A percentile compares a stretch with the other conserved stretches of the same genome.
These are phyloP conservation scores for Leccinum imitatum DNA, from an alignment of 768 basidiomycete genomes.

Conservation along the genomic window DNA sequence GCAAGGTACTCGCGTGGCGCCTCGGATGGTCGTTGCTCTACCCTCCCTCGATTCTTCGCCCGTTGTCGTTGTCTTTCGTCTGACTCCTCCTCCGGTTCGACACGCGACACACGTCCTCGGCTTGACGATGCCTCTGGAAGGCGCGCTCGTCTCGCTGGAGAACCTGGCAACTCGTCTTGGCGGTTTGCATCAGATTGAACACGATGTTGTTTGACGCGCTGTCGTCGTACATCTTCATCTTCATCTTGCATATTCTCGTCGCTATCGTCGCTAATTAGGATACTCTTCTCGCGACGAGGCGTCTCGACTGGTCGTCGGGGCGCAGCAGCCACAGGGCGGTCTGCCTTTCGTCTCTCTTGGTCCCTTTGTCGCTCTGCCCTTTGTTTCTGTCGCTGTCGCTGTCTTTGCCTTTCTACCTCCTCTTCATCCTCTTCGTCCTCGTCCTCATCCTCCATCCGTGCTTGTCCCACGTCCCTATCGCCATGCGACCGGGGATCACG, in stretches of 20 bases:
- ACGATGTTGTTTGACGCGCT: slow-evolving; percentile 18
- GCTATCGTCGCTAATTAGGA: slow-evolving; percentile 4
- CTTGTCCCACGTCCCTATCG: neutral
- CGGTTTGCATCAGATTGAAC: slow-evolving; percentile 7
- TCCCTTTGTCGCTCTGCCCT: neutral
- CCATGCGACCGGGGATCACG: slow-evolving; percentile 25
- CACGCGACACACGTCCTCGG: neutral
- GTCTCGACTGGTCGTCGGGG: neutral
- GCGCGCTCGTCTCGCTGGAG: slow-evolving; percentile 3
- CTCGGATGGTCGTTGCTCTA: neutral
- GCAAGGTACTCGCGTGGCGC: neutral
- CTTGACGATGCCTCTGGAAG: neutral
- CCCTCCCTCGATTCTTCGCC: neutral
- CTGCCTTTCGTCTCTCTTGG: neutral
- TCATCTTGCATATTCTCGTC: slow-evolving; percentile 1
- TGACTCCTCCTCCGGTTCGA: neutral
- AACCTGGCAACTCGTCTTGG: neutral
- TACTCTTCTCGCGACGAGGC: neutral
- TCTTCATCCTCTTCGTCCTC: slow-evolving; percentile 8
- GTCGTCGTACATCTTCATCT: slow-evolving; percentile 1
- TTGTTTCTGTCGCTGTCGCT: slow-evolving; percentile 7
- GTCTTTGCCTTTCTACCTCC: slow-evolving; percentile 13
- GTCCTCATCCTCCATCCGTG: slow-evolving; percentile 9
- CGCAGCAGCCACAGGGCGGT: neutral
- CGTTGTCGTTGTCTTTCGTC: slow-evolving; percentile 3